Percentiles rank a stretch among this genome's conserved stretches.
Conservation (phyloP, 805 yeast species). For the Vanderwaltozyma verrucispora region DNA sequence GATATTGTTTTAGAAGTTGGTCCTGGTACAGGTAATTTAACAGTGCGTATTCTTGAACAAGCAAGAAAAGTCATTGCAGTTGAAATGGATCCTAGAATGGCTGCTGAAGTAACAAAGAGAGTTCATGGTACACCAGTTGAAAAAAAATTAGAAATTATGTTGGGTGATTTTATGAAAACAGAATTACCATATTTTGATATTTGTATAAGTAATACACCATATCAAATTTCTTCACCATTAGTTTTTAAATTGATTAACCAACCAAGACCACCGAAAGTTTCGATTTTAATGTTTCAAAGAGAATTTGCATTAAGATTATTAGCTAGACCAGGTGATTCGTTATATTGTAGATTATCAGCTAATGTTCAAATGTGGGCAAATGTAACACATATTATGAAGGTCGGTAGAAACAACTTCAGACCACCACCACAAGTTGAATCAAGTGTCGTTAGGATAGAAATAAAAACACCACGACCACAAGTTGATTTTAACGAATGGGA, state of each 20-base stretch:
- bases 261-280: conserved; percentile 90
- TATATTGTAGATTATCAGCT: conserved; percentile 88
- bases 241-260: conserved; percentile 86
- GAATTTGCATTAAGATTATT: conserved; percentile 89
- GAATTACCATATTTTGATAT: conserved; percentile 92
- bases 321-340: conserved; percentile 93
- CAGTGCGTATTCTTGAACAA: conserved; percentile 83
- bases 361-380: conserved; percentile 99
- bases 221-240: conserved; percentile 93
- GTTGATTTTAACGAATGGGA: conserved; percentile 96
- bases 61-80: conserved; percentile 93
- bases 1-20: conserved; percentile 95
- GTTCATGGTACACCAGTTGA: conserved; percentile 95
- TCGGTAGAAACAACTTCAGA: conserved; percentile 89
- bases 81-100: conserved; percentile 99
- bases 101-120: conserved; percentile 94
- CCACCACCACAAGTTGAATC: conserved; percentile 99
- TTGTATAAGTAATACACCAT: conserved; percentile 95
- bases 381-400: conserved; percentile 97
- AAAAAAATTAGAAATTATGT: conserved; percentile 78
- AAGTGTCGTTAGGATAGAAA: conserved; percentile 86
- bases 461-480: conserved; percentile 88
- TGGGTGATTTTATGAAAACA: conserved; percentile 94
- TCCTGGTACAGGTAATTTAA: conserved; percentile 98
- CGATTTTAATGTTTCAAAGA: conserved; percentile 94